These are phyloP conservation scores for Ogataea kodamae DNA, from an alignment of 805 yeast genomes.

Conservation along the genomic window DNA sequence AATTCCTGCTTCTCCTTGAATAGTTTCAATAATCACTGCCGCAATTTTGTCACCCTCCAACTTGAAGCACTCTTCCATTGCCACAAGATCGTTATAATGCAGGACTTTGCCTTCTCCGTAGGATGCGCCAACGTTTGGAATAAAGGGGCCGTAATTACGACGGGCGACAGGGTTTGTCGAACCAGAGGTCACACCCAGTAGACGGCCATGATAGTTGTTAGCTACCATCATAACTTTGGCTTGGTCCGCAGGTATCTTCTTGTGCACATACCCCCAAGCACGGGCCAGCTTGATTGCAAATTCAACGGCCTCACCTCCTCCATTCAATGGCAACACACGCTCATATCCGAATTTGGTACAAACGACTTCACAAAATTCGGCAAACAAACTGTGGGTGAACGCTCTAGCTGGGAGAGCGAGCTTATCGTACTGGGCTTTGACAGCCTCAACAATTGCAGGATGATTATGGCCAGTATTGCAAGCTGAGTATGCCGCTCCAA, in stretches of 20 bases:
- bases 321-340: constrained; percentile 31
- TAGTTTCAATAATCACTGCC: constrained; percentile 36
- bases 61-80: constrained; percentile 28
- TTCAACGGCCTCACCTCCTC: constrained; percentile 37
- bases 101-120: constrained; percentile 32
- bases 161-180: constrained; percentile 32
- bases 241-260: constrained; percentile 25
- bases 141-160: constrained; percentile 34
- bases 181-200: constrained; percentile 38
- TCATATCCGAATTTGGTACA: constrained; percentile 28
- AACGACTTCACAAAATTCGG: constrained; percentile 26
- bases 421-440: constrained; percentile 29
- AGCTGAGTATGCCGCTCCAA: constrained; percentile 29
- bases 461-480: constrained; percentile 31
- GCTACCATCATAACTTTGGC: constrained; percentile 34
- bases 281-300: constrained; percentile 38
- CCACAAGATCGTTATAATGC: constrained; percentile 26
- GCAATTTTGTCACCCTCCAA: constrained; percentile 33
- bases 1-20: constrained; percentile 42
- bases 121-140: constrained; percentile 29
- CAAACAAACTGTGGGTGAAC: constrained; percentile 24
- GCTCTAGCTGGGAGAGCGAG: constrained; percentile 32
- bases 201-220: constrained; percentile 39
- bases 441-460: constrained; percentile 30
- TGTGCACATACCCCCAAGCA: constrained; percentile 32